Evolutionary conservation across 306 rosid species (phyloP).

Genomic region (Gastrolobium bilobum): DNA sequence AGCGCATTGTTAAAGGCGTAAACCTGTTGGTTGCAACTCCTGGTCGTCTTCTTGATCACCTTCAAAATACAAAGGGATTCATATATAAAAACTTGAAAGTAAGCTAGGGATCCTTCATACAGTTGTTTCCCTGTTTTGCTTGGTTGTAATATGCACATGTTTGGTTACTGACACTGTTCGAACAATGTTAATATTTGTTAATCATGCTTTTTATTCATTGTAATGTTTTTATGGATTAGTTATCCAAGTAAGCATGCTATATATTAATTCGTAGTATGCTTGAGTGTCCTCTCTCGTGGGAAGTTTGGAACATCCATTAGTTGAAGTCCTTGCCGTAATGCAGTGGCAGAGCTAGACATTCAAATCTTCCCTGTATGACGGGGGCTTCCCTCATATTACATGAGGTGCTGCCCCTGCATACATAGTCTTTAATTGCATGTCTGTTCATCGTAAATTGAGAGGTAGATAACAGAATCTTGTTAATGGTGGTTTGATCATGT

Average conservation of each 20-base stretch:
- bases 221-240: neutral
- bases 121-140: neutral
- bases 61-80: slow-evolving; percentile 87
- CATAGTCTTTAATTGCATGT: neutral
- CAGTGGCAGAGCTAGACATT: too few species aligned
- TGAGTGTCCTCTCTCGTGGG: neutral
- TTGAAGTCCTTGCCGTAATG: neutral
- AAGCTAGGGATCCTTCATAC: neutral
- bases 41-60: slow-evolving; percentile 97
- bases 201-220: neutral
- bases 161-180: neutral
- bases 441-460: neutral
- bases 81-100: slow-evolving; percentile 83
- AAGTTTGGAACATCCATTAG: neutral
- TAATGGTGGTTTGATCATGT: neutral
- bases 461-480: neutral
- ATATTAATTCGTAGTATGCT: neutral
- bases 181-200: neutral
- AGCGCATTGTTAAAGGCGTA: slow-evolving; percentile 82
- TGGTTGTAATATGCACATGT: neutral
- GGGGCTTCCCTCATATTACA: too few species aligned
- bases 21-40: slow-evolving; percentile 94
- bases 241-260: neutral
- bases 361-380: too few species aligned
- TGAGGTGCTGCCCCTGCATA: neutral